These are phyloP conservation scores for Draba incana DNA, from an alignment of 345 rosid genomes.

Conservation along the genomic window DNA sequence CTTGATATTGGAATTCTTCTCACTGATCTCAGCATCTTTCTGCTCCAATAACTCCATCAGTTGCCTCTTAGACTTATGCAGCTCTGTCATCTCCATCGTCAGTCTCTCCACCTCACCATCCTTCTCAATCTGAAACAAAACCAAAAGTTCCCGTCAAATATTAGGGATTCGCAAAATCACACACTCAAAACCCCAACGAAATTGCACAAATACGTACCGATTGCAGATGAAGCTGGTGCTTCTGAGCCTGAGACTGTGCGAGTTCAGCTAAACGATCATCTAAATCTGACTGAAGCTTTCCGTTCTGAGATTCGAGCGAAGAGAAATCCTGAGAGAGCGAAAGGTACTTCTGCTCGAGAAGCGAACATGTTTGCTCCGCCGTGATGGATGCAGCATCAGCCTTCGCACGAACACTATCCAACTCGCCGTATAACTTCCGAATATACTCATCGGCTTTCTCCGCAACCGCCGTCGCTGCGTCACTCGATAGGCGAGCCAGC, in stretches of 20 bases:
- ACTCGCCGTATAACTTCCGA: constrained; percentile 55
- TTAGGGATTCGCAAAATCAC: not conserved
- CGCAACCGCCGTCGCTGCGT: constrained; percentile 61
- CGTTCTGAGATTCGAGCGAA: constrained; percentile 61
- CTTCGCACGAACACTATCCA: constrained; percentile 75
- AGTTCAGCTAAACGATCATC: constrained; percentile 67
- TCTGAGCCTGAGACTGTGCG: constrained; percentile 72
- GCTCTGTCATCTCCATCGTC: constrained; percentile 62
- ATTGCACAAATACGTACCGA: constrained; percentile 42
- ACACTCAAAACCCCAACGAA: constrained; percentile 1
- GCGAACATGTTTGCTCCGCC: constrained; percentile 94
- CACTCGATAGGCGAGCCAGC: constrained; percentile 62
- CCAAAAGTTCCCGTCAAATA: not conserved
- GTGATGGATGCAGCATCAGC: constrained; percentile 87
- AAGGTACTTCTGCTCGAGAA: constrained; percentile 92
- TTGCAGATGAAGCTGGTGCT: constrained; percentile 83
- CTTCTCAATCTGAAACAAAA: constrained; percentile 65
- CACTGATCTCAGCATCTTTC: constrained; percentile 76
- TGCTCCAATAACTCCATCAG: constrained; percentile 79
- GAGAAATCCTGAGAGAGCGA: constrained; percentile 69
- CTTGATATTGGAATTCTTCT: constrained; percentile 73
- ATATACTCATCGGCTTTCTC: constrained; percentile 85
- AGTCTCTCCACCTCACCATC: constrained; percentile 87
- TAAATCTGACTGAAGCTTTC: constrained; percentile 70
- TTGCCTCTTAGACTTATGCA: constrained; percentile 88